Percentiles rank a stretch among this genome's conserved stretches.
Conservation (phyloP, 1,284 basidiomycete species). For the Rhodotorula sp. region DNA sequence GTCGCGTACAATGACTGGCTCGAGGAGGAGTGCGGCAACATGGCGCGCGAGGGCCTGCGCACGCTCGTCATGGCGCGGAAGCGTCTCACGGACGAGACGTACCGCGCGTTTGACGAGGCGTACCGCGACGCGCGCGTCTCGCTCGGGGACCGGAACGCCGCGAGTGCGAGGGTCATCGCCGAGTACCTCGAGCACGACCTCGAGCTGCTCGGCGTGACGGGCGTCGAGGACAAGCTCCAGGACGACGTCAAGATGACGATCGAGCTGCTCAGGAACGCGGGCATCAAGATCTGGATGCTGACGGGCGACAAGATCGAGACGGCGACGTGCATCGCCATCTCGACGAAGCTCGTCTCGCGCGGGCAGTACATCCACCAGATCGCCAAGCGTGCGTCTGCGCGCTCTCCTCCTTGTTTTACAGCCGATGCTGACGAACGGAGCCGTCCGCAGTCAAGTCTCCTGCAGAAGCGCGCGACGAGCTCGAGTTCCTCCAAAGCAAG, state of each 20-base stretch:
- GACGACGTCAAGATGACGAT: constrained; percentile 94
- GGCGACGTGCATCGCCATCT: constrained; percentile 96
- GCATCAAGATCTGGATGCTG: constrained; percentile 99
- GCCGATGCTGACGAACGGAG: background rate
- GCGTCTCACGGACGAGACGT: constrained; percentile 68
- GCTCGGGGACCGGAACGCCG: constrained; percentile 77
- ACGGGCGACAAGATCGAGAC: constrained; percentile 99
- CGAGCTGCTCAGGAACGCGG: constrained; percentile 90
- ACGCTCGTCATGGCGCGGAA: constrained; percentile 92
- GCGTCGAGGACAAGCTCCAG: constrained; percentile 97
- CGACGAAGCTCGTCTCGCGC: constrained; percentile 90
- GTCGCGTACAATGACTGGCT: constrained; percentile 98
- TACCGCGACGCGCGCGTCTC: constrained; percentile 76
- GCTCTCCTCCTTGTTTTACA: constrained; percentile 4
- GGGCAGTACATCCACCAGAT: constrained; percentile 98
- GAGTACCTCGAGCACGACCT: constrained; percentile 83
- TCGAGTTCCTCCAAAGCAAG: constrained; percentile 95
- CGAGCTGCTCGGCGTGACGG: constrained; percentile 89
- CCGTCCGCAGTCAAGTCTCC: constrained; percentile 68
- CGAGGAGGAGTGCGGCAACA: constrained; percentile 97
- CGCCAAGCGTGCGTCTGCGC: constrained; percentile 70
- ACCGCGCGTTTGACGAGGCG: constrained; percentile 70
- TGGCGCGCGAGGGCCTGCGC: constrained; percentile 93
- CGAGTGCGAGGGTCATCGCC: constrained; percentile 71
- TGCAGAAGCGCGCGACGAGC: constrained; percentile 78